These are phyloP conservation scores for Vanrija sp. DNA, from an alignment of 1,284 basidiomycete species.

Conservation along the genomic window DNA sequence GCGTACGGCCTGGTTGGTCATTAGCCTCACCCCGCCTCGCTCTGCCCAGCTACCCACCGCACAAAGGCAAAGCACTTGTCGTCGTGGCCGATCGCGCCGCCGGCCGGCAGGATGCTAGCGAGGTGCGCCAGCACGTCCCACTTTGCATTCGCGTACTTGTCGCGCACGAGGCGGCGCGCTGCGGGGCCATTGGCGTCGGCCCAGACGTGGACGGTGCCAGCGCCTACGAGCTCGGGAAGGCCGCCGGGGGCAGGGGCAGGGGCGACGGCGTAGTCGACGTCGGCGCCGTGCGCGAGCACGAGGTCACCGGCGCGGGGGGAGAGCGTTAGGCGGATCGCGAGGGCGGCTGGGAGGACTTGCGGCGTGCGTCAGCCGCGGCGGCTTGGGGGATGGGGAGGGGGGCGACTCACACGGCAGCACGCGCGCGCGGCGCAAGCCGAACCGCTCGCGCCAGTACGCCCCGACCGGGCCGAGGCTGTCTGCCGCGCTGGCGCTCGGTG, in stretches of 20 bases:
- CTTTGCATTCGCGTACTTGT: slow-evolving; percentile 11
- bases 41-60: neutral
- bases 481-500: neutral
- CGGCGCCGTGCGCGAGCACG: neutral
- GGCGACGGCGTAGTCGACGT: slow-evolving; percentile 4
- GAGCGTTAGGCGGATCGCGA: neutral
- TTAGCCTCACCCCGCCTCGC: neutral
- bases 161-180: slow-evolving; percentile 6
- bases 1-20: slow-evolving; percentile 1
- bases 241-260: neutral
- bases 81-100: slow-evolving; percentile 7
- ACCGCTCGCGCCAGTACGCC: neutral
- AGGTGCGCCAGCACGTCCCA: slow-evolving; percentile 8
- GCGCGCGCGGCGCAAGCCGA: neutral
- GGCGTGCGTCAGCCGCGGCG: no score
- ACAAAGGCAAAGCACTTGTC: slow-evolving; percentile 11
- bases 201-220: neutral
- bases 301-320: slow-evolving; percentile 1
- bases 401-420: slow-evolving; percentile 2
- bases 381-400: neutral
- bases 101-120: slow-evolving; percentile 4
- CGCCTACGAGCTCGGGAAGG: neutral
- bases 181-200: slow-evolving; percentile 3
- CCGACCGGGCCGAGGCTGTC: neutral
- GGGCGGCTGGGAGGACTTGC: slow-evolving; percentile 6